Conservation (phyloP, 2,329 filamentous ascomycete genomes). For the Cladophialophora immunda region DNA sequence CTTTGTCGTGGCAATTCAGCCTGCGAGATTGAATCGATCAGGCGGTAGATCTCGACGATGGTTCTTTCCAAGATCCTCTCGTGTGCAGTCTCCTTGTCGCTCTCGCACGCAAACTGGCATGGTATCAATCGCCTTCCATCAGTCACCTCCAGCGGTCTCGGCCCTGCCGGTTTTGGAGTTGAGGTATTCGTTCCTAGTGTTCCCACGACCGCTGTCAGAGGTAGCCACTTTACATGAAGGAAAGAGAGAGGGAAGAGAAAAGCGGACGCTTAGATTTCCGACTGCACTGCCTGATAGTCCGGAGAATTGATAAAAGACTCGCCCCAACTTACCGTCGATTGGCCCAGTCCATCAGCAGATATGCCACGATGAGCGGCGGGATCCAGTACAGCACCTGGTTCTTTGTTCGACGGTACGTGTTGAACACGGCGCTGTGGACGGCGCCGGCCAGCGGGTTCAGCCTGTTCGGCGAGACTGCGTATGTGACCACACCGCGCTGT, state of each 20-base stretch:
- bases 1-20: no score
- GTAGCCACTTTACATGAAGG: neutral
- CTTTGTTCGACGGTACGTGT: constrained; percentile 86
- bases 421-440: constrained; percentile 86
- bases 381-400: constrained; percentile 87
- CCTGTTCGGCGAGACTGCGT: constrained; percentile 83
- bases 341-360: constrained; percentile 89
- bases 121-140: neutral
- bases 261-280: constrained; percentile 63
- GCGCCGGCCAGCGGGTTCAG: constrained; percentile 85
- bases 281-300: constrained; percentile 62
- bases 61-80: no score
- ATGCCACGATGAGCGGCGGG: constrained; percentile 79
- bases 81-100: no score
- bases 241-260: constrained; percentile 14
- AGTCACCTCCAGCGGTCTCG: constrained; percentile 1
- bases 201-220: neutral
- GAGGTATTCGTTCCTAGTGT: constrained; percentile 55
- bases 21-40: no score
- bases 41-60: no score
- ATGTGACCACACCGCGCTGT: constrained; percentile 71
- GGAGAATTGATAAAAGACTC: neutral
- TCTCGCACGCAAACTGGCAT: neutral
- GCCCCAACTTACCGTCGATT: constrained; percentile 7
- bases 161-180: constrained; percentile 56